Evolutionary conservation across 306 rosid genomes (phyloP), one percentile per base, ranked within the genome.

Genomic region (Bauhinia variegata): DNA sequence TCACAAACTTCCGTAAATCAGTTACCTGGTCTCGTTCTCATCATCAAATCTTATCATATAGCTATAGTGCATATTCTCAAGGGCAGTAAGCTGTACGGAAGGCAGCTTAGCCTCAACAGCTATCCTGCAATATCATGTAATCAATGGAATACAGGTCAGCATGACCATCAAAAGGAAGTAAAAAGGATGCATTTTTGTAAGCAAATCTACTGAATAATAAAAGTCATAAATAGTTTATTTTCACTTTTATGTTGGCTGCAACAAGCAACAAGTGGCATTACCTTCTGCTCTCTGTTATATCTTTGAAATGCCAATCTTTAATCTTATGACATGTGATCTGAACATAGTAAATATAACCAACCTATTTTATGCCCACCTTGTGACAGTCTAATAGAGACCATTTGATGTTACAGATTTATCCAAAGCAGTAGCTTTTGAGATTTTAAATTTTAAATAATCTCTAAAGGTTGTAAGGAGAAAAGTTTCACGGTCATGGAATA

Each of bases 51-150:
- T 80, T 59, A 88, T 86, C 96, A 89, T 79, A 72, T 89, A 82
- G 85, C 83, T 83, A 67, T 93, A 89, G 60, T 93, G 97, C 98
- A 93, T 93, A 66, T 90, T 89, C 73, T 93, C 95, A 71, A 93
- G 85, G 16, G 96, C 98, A 43, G 78, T 69, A 74, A 88, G 95
- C 75, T 93, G 93, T 48, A 76, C 36, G n/a, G 72, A 58, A 70
- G 87, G 87, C 74, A 86, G 85, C 58, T 83, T 74, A 28, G 90
- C 89, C 68, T 89, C 88, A 72, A 75, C 63, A 72, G 97, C 88
- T 67, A 93, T 81, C 83, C 98, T 93, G 88, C 43, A 73, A 70
- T 32, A 74, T 47, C 74, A 47, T 66, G 19, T 44, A 16, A 64
- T 60, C 55, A 49, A n/a, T 80, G 68, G 48, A 75, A 60, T 39